Percentiles rank a stretch among this genome's conserved stretches.
Conservation (phyloP, 345 rosid species). For the Anastatica hierochuntica region DNA sequence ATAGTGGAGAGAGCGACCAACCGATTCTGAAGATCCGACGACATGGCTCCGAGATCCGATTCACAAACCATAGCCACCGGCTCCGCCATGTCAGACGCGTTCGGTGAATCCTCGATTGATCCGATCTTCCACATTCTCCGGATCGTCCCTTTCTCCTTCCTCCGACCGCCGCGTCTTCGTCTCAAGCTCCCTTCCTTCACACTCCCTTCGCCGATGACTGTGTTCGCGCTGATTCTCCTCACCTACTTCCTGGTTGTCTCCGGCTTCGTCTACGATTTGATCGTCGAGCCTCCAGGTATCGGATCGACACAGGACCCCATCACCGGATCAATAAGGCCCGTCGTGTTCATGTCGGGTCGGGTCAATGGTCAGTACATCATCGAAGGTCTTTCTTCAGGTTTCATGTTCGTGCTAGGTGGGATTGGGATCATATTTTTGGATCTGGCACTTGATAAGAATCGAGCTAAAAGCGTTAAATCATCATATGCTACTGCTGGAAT, state of each 20-base stretch:
- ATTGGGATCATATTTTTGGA: slow-evolving; percentile 74
- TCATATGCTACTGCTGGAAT: slow-evolving; percentile 80
- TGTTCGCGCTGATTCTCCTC: slow-evolving; percentile 68
- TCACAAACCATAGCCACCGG: slow-evolving; percentile 22
- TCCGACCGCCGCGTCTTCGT: slow-evolving; percentile 86
- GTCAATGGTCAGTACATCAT: slow-evolving; percentile 97
- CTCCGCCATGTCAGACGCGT: slow-evolving; percentile 4
- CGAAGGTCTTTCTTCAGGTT: slow-evolving; percentile 94
- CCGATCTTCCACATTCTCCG: slow-evolving; percentile 61
- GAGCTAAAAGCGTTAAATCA: slow-evolving; percentile 68
- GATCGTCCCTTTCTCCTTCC: slow-evolving; percentile 54
- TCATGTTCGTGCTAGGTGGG: slow-evolving; percentile 93
- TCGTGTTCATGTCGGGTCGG: slow-evolving; percentile 82
- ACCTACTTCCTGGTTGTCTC: slow-evolving; percentile 91
- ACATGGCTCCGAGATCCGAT: slow-evolving; percentile 34
- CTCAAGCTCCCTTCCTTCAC: slow-evolving; percentile 73
- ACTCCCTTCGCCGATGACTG: slow-evolving; percentile 87
- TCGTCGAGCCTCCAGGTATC: slow-evolving; percentile 96
- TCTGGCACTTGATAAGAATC: slow-evolving; percentile 78
- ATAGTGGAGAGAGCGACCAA: too few species aligned
- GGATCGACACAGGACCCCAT: slow-evolving; percentile 83
- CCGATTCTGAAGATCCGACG: too few species aligned
- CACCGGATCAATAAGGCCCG: slow-evolving; percentile 82
- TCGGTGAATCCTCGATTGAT: slow-evolving; percentile 36
- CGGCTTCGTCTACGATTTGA: slow-evolving; percentile 87